Base-by-base conservation (phyloP, 106 monocot genomes). In the Dioscorea alata region DNA sequence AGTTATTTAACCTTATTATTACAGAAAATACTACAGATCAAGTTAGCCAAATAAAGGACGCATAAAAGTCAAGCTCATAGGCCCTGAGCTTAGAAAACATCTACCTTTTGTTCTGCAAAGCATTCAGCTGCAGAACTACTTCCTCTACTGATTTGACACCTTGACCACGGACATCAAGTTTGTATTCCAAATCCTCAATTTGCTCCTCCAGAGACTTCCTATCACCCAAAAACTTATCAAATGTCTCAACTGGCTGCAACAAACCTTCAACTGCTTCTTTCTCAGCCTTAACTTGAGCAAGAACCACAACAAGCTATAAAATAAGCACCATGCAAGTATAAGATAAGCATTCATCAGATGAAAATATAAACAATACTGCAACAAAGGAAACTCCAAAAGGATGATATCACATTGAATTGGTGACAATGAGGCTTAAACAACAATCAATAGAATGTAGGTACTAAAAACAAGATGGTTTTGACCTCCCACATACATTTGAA, bases 231-330 rank as follows among this genome's bases (percentile, higher is more conserved):
- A 85, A 76, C 54, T 81, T 85, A 17, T 92, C 87, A 68, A 85
- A 62, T 20, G 49, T 69, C 69, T 99, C 97, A 8, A 78, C 70
- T 9, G 89, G 92, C 68, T 93, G 78, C 63, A 90, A 33, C 68
- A 99, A 76, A 67, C 50, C 80, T 79, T 93, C 90, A 33, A 93
- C 72, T 4, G 81, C 90, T 81, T 92, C 89, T 66, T 85, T 93
- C 49, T 99, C 97, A 60, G 92, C 57, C 62, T 88, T 87, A 67
- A 93, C 78, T 71, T 99, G 97, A 70, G 97, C 97, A 23, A 92
- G 60, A 76, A 99, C 85, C 20, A 83, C 89, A 17, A 92, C 56
- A 70, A 99, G 78, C 97, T 99, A 77, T 69, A 78, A 28, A 25
- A 33, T 19, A 54, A 54, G 54, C 54, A 54, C 5, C 7, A 54